Evolutionary conservation across 2,329 filamentous ascomycete species (phyloP).

Genomic region (Diaporthe velutina): DNA sequence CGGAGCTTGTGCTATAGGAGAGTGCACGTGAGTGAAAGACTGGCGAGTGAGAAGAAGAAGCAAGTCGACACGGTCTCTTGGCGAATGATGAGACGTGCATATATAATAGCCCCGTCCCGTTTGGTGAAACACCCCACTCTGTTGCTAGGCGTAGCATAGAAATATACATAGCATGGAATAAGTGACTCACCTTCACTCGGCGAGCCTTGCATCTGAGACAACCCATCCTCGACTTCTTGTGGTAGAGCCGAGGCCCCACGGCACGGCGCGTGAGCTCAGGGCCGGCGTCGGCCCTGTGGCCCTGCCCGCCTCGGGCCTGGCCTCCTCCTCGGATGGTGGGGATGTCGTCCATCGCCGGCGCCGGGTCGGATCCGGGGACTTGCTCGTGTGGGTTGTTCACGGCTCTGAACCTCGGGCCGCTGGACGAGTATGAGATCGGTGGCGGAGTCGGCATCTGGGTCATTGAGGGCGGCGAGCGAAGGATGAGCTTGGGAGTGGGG

Average conservation of each 20-base stretch:
- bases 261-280: slow-evolving; percentile 22
- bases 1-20: not conserved
- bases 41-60: not conserved
- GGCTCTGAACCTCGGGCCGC: slow-evolving; percentile 12
- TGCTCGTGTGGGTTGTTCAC: slow-evolving; percentile 9
- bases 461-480: slow-evolving; percentile 1
- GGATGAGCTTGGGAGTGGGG: slow-evolving; percentile 21
- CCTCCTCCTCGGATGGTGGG: slow-evolving; percentile 9
- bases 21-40: not conserved
- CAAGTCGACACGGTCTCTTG: not conserved
- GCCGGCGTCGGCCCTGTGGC: not conserved
- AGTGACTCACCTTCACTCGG: slow-evolving; percentile 47
- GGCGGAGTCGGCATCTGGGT: slow-evolving; percentile 14
- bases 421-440: not conserved
- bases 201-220: slow-evolving; percentile 48
- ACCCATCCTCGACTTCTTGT: slow-evolving; percentile 49
- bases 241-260: slow-evolving; percentile 46
- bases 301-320: not conserved
- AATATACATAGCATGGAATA: not conserved
- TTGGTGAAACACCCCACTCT: not conserved
- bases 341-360: slow-evolving; percentile 9
- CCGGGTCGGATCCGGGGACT: not conserved
- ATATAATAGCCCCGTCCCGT: not conserved
- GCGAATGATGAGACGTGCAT: not conserved
- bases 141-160: not conserved